phyloP scores from a whole-genome alignment of 2,329 filamentous ascomycete genomes.

The Xylaria sp. region DNA sequence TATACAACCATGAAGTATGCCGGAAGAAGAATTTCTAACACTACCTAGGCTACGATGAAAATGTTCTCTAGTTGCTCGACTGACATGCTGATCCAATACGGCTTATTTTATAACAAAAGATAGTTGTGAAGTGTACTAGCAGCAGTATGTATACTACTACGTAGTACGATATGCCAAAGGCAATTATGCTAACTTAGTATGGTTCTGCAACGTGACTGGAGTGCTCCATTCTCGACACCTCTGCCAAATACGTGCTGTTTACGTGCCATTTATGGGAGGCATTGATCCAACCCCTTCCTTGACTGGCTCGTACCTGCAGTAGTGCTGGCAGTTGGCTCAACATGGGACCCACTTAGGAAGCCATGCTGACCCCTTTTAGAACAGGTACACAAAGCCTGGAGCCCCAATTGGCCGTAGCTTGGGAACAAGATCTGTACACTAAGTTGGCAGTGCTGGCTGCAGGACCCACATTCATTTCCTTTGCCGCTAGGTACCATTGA shows the following conservation, averaged over 20 bases:
- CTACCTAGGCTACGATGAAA: too few species aligned
- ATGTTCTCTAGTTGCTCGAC: too few species aligned
- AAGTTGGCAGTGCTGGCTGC: constrained; percentile 31
- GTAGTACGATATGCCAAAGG: too few species aligned
- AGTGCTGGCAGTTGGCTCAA: constrained; percentile 13
- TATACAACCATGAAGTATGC: too few species aligned
- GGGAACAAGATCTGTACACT: constrained; percentile 23
- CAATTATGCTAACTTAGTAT: too few species aligned
- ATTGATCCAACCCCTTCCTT: constrained; percentile 25
- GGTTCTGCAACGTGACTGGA: neutral
- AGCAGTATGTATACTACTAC: too few species aligned
- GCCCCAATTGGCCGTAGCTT: constrained; percentile 38
- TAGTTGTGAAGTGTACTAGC: too few species aligned
- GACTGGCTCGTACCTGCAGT: constrained; percentile 39
- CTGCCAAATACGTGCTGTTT: constrained; percentile 7
- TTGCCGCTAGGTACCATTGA: constrained; percentile 19
- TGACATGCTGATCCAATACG: neutral
- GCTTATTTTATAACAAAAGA: neutral
- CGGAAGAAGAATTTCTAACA: too few species aligned
- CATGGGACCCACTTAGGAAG: constrained; percentile 13
- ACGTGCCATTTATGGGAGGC: neutral
- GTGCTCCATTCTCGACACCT: neutral
- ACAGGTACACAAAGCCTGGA: neutral
- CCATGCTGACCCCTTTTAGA: constrained; percentile 34
- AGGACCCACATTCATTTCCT: constrained; percentile 39